Evolutionary conservation across 2,329 filamentous ascomycete genomes (phyloP).

Genomic region (Tolypocladium ovalisporum): DNA sequence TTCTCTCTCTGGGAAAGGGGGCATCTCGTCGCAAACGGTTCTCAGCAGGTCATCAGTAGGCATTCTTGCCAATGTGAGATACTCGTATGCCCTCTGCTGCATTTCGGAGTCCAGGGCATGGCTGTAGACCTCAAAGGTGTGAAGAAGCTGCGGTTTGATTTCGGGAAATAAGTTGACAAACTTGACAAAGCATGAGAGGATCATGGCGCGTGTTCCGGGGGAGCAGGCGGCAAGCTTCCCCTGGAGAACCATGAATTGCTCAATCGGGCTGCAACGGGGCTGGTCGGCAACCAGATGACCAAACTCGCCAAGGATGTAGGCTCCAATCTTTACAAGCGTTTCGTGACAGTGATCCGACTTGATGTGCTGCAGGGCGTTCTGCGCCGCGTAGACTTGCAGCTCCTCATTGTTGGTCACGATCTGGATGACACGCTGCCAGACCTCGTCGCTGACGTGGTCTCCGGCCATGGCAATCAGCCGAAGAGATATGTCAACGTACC

Average conservation of each 20-base stretch:
- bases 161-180: conserved; percentile 98
- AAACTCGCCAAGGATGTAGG: conserved; percentile 92
- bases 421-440: conserved; percentile 97
- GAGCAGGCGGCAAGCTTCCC: conserved; percentile 83
- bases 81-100: conserved; percentile 94
- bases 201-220: conserved; percentile 81
- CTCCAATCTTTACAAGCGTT: conserved; percentile 94
- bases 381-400: conserved; percentile 89
- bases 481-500: conserved; percentile 97
- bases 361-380: conserved; percentile 85
- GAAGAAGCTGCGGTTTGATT: conserved; percentile 88
- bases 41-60: conserved; percentile 84
- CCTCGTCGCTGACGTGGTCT: conserved; percentile 96
- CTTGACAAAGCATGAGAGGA: conserved; percentile 92
- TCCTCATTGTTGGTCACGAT: conserved; percentile 99
- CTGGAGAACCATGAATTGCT: conserved; percentile 90
- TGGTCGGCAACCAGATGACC: conserved; percentile 93
- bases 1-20: conserved; percentile 88
- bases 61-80: conserved; percentile 73
- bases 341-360: conserved; percentile 93
- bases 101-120: conserved; percentile 91
- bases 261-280: conserved; percentile 85
- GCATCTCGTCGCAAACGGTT: conserved; percentile 97
- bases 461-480: conserved; percentile 92
- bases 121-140: conserved; percentile 85